Evolutionary conservation across 106 monocot genomes (phyloP), one percentile per base, ranked within the genome.

Genomic region (Acorus calamus): DNA sequence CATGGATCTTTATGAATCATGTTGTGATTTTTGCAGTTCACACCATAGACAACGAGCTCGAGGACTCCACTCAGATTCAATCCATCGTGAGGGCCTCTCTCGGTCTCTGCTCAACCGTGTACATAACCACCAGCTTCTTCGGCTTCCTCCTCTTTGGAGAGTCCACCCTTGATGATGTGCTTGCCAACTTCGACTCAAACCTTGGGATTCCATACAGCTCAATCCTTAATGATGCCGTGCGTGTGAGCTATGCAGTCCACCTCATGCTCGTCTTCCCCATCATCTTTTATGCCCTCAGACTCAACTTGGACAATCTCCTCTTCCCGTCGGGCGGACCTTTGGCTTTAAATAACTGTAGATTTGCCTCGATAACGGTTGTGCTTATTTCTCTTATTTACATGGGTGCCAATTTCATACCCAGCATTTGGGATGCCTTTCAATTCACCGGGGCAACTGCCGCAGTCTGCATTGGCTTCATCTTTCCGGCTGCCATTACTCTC

Each of bases 201-300:
- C 94, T 94, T 57, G 87, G 87, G 12, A 90, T 94, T 43, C 82
- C 86, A 14, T 90, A 82, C 55, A 79, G 86, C 57, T 73, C 80
- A 43, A 11, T 87, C 48, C 66, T 94, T 8, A 76, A 78, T 45
- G 94, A 94, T 63, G 63, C 66, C 3, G 90, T 90, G 4, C 69
- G 94, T 53, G 81, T 94, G 55, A 87, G 89, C 78, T 94, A 90
- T 70, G 82, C 80, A 7, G 6, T 69, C 46, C 94, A 94, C 69
- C 86, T 94, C 28, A 87, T 94, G 89, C 89, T 94, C 44, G 94
- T 94, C 43, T 94, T 90, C 69, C 94, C 94, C 4, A 87, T 94
- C 5, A 76, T 94, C 59, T 90, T 94, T 74, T 84, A 82, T 57
- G 84, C 89, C 3, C 72, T 87, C 46, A 66, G 94, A 49, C 61